A percentile compares a stretch with the other conserved stretches of the same genome.
phyloP scores from a whole-genome alignment of 2,329 filamentous ascomycete genomes.

The Canariomyces notabilis region DNA sequence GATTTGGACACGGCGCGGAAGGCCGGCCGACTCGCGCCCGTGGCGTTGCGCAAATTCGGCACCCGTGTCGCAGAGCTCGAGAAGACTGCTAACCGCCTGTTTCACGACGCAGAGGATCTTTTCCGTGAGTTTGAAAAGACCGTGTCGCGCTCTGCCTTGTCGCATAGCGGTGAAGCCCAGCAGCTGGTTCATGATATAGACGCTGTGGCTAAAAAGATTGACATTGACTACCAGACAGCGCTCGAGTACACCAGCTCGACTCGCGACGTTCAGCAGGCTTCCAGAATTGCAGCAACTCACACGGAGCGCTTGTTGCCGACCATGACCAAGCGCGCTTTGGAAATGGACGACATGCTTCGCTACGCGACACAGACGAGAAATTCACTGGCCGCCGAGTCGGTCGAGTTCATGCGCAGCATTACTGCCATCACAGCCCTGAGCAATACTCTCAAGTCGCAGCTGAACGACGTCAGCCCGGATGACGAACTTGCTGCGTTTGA shows the following conservation, averaged over 20 bases:
- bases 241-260: constrained; percentile 62
- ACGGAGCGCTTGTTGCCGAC: constrained; percentile 58
- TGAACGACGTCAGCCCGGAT: constrained; percentile 65
- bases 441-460: constrained; percentile 64
- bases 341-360: constrained; percentile 57
- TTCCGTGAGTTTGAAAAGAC: constrained; percentile 59
- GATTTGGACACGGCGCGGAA: constrained; percentile 67
- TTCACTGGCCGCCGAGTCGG: constrained; percentile 57
- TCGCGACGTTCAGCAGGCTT: constrained; percentile 54
- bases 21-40: constrained; percentile 61
- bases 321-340: constrained; percentile 49
- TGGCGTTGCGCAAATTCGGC: constrained; percentile 55
- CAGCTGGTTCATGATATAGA: constrained; percentile 80
- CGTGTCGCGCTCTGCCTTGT: constrained; percentile 48
- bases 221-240: constrained; percentile 76
- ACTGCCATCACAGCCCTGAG: constrained; percentile 74
- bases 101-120: constrained; percentile 56
- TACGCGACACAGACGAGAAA: constrained; percentile 64
- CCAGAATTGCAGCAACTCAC: constrained; percentile 59
- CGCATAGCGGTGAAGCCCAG: constrained; percentile 57
- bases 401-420: constrained; percentile 75
- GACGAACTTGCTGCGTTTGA: constrained; percentile 79
- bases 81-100: constrained; percentile 54
- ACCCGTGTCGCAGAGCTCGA: constrained; percentile 57
- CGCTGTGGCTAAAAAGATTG: constrained; percentile 78